Evolutionary conservation across 2,329 filamentous ascomycete genomes (phyloP), one percentile per base, ranked within the genome.

Genomic region (Madurella fahalii): DNA sequence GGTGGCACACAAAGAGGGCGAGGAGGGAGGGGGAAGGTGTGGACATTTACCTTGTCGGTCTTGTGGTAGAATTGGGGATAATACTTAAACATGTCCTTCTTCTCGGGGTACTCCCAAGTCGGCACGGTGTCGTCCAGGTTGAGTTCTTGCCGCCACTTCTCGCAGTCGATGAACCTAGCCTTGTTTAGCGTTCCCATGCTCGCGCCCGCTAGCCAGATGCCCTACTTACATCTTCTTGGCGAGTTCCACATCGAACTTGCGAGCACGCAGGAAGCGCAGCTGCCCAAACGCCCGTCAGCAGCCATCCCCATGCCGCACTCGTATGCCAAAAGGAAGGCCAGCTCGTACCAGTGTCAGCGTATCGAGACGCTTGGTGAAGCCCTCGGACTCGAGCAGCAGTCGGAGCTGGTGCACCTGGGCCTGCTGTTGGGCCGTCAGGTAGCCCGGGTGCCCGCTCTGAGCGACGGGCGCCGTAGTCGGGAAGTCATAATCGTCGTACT

Each of bases 61-160:
- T 96, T 96, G 83, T 99, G 94, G 78, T 99, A 99, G 79, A 94
- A 99, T 76, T 99, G 94, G 46, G 90, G 90, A 76, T 99, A 99
- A 80, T 89, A 96, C 74, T 93, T 78, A 73, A 89, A 89, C 56
- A 99, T 82, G 69, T 93, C 72, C 52, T 82, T 67, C 74, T 93
- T 94, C 81, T 96, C 92, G 60, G 80, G 80, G 77, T 96, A 96
- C 57, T 94, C 85, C 79, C 95, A 96, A 64, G 77, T 86, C 60
- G 83, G 84, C 52, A 93, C 83, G 39, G 90, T 81, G 61, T 92
- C 81, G 74, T 96, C 90, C 32, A 95, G 88, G 60, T 88, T 84
- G 63, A 88, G 94, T 54, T 92, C 84, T 71, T 87, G 85, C 71
- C 94, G 85, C 94, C 94, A 99, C 70, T 88, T 85, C 77, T 97